Evolutionary conservation across 257 asterid genomes (phyloP).

Genomic region (Solanum medicagineum): DNA sequence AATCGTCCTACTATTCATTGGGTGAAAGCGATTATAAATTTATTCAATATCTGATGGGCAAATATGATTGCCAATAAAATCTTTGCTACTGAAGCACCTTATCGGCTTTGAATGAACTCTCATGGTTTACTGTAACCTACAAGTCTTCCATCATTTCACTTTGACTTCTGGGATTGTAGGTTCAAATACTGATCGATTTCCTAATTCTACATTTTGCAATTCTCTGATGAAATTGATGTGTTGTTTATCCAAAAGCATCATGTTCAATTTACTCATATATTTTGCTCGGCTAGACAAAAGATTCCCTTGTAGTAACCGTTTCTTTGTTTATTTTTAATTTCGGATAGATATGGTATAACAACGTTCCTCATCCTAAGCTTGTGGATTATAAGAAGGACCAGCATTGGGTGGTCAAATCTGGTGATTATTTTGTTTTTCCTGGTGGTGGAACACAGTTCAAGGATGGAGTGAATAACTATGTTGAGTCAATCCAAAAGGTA

Average conservation of each 20-base stretch:
- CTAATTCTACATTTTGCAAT: background rate
- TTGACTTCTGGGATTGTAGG: background rate
- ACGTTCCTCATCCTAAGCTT: constrained; percentile 91
- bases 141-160: background rate
- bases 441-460: constrained; percentile 98
- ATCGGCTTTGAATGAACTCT: background rate
- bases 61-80: background rate
- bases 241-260: background rate
- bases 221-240: background rate
- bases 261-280: background rate
- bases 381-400: constrained; percentile 88
- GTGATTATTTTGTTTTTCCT: constrained; percentile 65
- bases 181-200: background rate
- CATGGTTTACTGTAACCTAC: background rate
- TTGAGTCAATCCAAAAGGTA: constrained; percentile 48
- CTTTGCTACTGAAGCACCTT: background rate
- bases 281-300: background rate
- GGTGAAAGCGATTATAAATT: background rate
- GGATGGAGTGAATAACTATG: constrained; percentile 53
- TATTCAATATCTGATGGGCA: background rate
- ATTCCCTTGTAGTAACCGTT: background rate
- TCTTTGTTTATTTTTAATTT: background rate
- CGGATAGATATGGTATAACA: constrained; percentile 74
- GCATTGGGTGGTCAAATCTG: constrained; percentile 72
- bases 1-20: background rate